Conservation (phyloP, 768 basidiomycete genomes). For the Russula abietina region DNA sequence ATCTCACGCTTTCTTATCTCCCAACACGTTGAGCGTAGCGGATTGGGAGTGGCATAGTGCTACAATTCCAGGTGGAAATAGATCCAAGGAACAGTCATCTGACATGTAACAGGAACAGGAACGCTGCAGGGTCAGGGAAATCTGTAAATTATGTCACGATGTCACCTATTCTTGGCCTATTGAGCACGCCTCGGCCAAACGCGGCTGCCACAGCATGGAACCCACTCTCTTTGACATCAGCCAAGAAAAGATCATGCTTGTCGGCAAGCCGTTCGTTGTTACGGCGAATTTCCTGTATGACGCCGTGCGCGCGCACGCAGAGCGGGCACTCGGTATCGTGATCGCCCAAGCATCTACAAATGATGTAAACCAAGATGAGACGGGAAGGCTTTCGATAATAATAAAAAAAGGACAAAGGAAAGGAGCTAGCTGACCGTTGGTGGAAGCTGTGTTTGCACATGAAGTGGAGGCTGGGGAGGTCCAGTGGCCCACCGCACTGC, state of each 20-base stretch:
- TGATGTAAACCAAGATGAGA: neutral
- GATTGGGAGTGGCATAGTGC: neutral
- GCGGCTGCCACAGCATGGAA: conserved; percentile 66
- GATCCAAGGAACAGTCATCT: neutral
- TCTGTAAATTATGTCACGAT: neutral
- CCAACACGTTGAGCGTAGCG: neutral
- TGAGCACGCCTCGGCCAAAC: conserved; percentile 61
- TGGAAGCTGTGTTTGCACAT: conserved; percentile 99
- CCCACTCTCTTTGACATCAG: conserved; percentile 64
- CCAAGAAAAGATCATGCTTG: conserved; percentile 74
- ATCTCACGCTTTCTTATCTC: neutral
- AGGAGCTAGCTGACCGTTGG: conserved; percentile 55
- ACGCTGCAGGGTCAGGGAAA: neutral
- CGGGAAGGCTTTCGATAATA: no score
- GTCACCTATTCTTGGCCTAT: conserved; percentile 27
- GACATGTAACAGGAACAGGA: neutral
- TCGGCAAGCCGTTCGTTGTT: conserved; percentile 82
- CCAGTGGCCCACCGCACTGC: conserved; percentile 81
- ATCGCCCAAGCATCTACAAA: conserved; percentile 73
- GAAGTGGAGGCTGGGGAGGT: conserved; percentile 91
- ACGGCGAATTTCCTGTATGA: conserved; percentile 82
- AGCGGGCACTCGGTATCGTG: conserved; percentile 86
- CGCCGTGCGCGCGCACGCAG: conserved; percentile 80
- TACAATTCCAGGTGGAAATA: neutral
- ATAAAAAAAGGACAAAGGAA: no score